Conservation (phyloP, 495 filamentous ascomycete genomes). For the Aspergillus hancockii region DNA sequence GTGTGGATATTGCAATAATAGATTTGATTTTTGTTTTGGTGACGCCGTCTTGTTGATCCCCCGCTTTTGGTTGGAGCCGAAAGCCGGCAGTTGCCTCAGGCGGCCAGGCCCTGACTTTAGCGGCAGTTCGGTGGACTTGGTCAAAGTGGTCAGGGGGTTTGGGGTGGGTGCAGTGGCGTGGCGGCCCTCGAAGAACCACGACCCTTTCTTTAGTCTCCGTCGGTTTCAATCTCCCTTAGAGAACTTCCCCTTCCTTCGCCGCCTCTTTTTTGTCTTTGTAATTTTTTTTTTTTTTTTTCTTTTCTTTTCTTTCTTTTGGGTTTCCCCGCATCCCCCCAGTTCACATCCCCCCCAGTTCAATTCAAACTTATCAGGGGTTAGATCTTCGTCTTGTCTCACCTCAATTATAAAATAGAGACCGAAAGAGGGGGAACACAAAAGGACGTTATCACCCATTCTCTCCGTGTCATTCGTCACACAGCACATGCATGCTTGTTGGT, state of each 20-base stretch:
- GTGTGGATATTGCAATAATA: background rate
- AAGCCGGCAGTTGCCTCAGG: slow-evolving; percentile 1
- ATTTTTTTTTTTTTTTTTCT: slow-evolving; percentile 7
- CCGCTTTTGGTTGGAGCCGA: slow-evolving; percentile 12
- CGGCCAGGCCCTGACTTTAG: slow-evolving; percentile 4
- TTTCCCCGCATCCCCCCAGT: slow-evolving; percentile 19
- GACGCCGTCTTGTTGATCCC: slow-evolving; percentile 16
- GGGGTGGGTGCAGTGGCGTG: too few species aligned
- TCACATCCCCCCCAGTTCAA: slow-evolving; percentile 9
- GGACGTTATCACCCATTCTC: background rate
- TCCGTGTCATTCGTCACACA: slow-evolving; percentile 11
- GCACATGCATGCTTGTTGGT: slow-evolving; percentile 42
- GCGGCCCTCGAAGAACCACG: background rate
- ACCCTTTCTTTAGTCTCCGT: slow-evolving; percentile 11
- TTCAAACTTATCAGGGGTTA: slow-evolving; percentile 14
- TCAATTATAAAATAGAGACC: background rate
- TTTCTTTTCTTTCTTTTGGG: slow-evolving; percentile 10
- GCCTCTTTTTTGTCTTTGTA: slow-evolving; percentile 10
- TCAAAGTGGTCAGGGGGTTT: background rate
- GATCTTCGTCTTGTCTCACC: slow-evolving; percentile 12
- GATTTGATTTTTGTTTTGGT: slow-evolving; percentile 5
- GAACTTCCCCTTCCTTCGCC: slow-evolving; percentile 19
- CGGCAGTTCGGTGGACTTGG: background rate
- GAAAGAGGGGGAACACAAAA: background rate
- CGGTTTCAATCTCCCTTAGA: background rate